phyloP scores from a whole-genome alignment of 768 basidiomycete species.

The Phaeolepiota aurea region DNA sequence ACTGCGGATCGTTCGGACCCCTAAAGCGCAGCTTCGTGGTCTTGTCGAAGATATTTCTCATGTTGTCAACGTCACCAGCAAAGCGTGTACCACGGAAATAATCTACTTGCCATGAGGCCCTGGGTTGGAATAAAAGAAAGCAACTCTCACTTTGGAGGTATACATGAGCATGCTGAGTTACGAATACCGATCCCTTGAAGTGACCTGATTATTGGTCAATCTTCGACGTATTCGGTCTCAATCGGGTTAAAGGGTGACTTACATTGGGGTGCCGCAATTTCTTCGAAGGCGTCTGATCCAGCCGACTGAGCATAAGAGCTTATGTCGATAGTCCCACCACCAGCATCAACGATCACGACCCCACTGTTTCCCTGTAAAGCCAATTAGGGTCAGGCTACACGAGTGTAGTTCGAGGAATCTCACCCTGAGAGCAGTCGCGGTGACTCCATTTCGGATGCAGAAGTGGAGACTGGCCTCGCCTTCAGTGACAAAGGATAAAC shows the following conservation, averaged over 20 bases:
- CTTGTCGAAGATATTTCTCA: constrained; percentile 35
- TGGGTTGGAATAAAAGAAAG: not conserved
- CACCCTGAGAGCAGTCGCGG: constrained; percentile 26
- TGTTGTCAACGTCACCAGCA: constrained; percentile 30
- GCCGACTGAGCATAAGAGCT: constrained; percentile 36
- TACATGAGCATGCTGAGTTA: constrained; percentile 31
- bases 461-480: constrained; percentile 58
- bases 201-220: constrained; percentile 24
- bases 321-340: constrained; percentile 55
- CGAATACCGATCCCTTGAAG: constrained; percentile 43
- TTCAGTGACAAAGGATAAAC: constrained; percentile 52
- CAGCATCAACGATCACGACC: constrained; percentile 49
- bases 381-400: not conserved
- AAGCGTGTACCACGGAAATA: constrained; percentile 32
- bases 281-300: constrained; percentile 27
- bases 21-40: constrained; percentile 37
- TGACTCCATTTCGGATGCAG: constrained; percentile 39
- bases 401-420: not conserved
- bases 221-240: not conserved
- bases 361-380: constrained; percentile 13
- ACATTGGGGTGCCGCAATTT: constrained; percentile 41
- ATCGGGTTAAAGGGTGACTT: constrained; percentile 8
- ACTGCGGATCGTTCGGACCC: constrained; percentile 29
- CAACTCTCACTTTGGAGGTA: constrained; percentile 26
- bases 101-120: constrained; percentile 15